phyloP scores from a whole-genome alignment of 2,329 filamentous ascomycete species.

The Alternaria sp. region DNA sequence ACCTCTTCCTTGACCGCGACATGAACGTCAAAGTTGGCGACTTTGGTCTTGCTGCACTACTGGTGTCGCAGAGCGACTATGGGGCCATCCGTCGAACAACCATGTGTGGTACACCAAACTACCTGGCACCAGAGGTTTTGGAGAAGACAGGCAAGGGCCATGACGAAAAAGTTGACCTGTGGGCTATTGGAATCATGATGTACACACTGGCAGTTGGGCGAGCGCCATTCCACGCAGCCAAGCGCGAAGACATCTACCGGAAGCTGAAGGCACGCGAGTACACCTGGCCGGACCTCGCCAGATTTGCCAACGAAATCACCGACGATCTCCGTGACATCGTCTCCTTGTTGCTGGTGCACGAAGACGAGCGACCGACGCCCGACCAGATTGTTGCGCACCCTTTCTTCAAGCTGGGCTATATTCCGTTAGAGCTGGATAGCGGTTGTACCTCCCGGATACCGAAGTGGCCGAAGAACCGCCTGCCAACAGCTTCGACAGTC shows the following conservation, averaged over 20 bases:
- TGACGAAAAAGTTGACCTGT: conserved; percentile 97
- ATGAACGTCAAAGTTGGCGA: conserved; percentile 99
- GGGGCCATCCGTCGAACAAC: conserved; percentile 82
- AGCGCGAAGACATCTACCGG: conserved; percentile 83
- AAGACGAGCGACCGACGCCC: conserved; percentile 76
- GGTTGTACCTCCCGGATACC: conserved; percentile 57
- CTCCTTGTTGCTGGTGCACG: conserved; percentile 76
- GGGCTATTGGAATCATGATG: conserved; percentile 98
- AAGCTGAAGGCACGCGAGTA: conserved; percentile 75
- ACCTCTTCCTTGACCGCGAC: conserved; percentile 89
- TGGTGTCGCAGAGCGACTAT: conserved; percentile 91
- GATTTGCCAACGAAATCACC: conserved; percentile 74
- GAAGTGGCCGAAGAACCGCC: conserved; percentile 56
- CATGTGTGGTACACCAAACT: conserved; percentile 96
- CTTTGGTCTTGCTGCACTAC: conserved; percentile 90
- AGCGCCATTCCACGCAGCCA: conserved; percentile 93
- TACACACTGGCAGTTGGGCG: conserved; percentile 97
- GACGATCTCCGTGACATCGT: conserved; percentile 80
- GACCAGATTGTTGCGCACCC: conserved; percentile 80
- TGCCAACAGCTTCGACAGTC: conserved; percentile 56
- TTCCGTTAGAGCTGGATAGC: conserved; percentile 65
- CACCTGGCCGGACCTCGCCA: conserved; percentile 76
- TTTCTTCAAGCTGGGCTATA: conserved; percentile 80
- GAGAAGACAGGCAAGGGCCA: conserved; percentile 94
- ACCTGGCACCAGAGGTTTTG: conserved; percentile 95